Percentiles rank a stretch among this genome's conserved stretches.
Evolutionary conservation across 164 flowering plant species (phyloP).

Genomic region (Euptelea pleiosperma): DNA sequence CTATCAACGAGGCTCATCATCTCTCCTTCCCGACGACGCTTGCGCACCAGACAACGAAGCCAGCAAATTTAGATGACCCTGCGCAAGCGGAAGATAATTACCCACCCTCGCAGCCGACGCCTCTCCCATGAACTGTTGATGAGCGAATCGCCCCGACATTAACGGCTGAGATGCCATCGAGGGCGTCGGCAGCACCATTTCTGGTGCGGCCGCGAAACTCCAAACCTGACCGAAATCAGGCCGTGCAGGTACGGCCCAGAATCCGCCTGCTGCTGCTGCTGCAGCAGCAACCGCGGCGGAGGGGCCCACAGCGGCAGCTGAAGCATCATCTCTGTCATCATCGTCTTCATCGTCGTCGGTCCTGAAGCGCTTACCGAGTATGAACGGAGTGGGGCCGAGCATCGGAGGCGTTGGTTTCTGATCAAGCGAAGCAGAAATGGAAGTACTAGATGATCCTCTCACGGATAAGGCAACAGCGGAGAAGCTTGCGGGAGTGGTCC

Average conservation of each 20-base stretch:
- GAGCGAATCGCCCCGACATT: not conserved
- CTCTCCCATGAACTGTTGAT: too few species aligned
- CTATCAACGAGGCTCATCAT: slow-evolving; percentile 3
- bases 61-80: slow-evolving; percentile 1
- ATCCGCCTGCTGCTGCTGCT: not conserved
- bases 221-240: too few species aligned
- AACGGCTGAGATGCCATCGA: not conserved
- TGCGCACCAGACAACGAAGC: not conserved
- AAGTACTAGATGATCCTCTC: not conserved
- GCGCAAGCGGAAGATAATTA: slow-evolving; percentile 1
- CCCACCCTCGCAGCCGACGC: slow-evolving; percentile 2
- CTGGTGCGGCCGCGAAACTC: not conserved
- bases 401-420: too few species aligned
- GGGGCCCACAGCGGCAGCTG: not conserved
- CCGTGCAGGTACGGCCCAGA: too few species aligned
- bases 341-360: not conserved
- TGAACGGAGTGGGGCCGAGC: too few species aligned
- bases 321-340: not conserved
- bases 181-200: not conserved
- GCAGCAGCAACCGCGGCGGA: not conserved
- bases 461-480: not conserved
- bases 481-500: slow-evolving; percentile 1
- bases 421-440: not conserved
- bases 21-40: slow-evolving; percentile 1
- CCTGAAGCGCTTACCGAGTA: slow-evolving; percentile 1